A percentile compares a stretch with the other conserved stretches of the same genome.
Conservation (phyloP, 2,329 filamentous ascomycete species). For the Stachybotrys echinatus region DNA sequence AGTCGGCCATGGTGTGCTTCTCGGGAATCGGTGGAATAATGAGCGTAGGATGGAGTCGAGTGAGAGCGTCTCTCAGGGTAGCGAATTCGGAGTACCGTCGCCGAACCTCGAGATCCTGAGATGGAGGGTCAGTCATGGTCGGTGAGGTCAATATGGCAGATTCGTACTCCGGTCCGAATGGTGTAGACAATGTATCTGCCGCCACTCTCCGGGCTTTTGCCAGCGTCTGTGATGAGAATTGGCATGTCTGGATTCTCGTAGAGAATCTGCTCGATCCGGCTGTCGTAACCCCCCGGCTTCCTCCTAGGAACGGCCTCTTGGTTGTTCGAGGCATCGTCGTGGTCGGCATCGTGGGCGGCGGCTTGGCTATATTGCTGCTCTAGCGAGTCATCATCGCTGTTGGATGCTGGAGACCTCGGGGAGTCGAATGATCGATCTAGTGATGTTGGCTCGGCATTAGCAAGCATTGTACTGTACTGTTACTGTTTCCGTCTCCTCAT, state of each 20-base stretch:
- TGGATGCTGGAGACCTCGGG: slow-evolving; percentile 67
- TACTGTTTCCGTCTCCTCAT: too few relatives aligned
- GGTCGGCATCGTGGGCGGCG: slow-evolving; percentile 28
- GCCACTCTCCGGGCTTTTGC: slow-evolving; percentile 89
- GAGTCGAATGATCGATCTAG: slow-evolving; percentile 48
- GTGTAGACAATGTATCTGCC: slow-evolving; percentile 96
- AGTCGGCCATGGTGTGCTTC: slow-evolving; percentile 98
- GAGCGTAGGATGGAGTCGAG: slow-evolving; percentile 87
- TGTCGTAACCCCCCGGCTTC: slow-evolving; percentile 87
- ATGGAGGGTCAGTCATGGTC: slow-evolving; percentile 3
- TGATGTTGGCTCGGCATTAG: not conserved
- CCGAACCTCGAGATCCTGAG: slow-evolving; percentile 87
- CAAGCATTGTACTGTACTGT: too few relatives aligned
- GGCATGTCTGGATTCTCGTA: slow-evolving; percentile 89
- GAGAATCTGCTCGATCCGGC: slow-evolving; percentile 93
- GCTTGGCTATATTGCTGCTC: slow-evolving; percentile 21
- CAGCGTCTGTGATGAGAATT: slow-evolving; percentile 89
- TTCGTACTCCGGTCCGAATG: slow-evolving; percentile 80
- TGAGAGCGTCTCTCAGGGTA: slow-evolving; percentile 81
- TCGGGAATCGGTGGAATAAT: slow-evolving; percentile 97
- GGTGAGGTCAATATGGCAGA: not conserved
- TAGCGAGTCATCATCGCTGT: slow-evolving; percentile 61
- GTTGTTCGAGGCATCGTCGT: slow-evolving; percentile 36
- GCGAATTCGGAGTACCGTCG: slow-evolving; percentile 95
- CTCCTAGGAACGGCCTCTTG: slow-evolving; percentile 41